Percentiles rank a stretch among this genome's conserved stretches.
phyloP scores from a whole-genome alignment of 176 grass and related monocot species.

The Oryza nivara region DNA sequence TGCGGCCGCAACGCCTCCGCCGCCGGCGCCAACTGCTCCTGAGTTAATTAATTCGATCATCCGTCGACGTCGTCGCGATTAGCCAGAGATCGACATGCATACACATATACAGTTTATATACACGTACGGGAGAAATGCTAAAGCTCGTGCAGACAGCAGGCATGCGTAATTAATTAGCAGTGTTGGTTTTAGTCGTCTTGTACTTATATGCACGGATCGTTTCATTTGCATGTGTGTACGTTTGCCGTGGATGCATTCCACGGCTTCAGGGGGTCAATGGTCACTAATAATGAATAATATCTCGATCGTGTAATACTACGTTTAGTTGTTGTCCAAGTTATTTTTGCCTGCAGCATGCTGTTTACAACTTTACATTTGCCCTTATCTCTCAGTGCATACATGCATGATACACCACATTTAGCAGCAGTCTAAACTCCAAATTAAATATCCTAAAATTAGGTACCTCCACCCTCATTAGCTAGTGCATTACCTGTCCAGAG shows the following conservation, averaged over 20 bases:
- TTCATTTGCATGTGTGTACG: background rate
- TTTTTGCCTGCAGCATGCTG: background rate
- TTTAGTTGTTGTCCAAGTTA: background rate
- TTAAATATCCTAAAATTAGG: no score
- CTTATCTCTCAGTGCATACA: no score
- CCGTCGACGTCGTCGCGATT: no score
- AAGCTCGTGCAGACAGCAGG: background rate
- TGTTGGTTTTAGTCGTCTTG: background rate
- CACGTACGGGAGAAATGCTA: background rate
- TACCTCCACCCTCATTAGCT: no score
- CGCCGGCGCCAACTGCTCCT: conserved; percentile 43
- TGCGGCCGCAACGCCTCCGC: conserved; percentile 50
- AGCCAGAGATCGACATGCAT: no score
- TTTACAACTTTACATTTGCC: background rate
- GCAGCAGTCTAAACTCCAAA: no score
- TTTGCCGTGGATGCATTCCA: background rate
- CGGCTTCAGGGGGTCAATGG: background rate
- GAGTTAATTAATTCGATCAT: background rate
- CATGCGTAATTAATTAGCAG: background rate
- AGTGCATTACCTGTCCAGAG: no score
- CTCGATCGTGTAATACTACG: background rate
- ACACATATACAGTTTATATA: background rate
- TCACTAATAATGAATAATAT: background rate
- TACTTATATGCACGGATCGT: background rate
- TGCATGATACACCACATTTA: no score